phyloP scores from a whole-genome alignment of 495 filamentous ascomycete species.

The Neurospora intermedia region DNA sequence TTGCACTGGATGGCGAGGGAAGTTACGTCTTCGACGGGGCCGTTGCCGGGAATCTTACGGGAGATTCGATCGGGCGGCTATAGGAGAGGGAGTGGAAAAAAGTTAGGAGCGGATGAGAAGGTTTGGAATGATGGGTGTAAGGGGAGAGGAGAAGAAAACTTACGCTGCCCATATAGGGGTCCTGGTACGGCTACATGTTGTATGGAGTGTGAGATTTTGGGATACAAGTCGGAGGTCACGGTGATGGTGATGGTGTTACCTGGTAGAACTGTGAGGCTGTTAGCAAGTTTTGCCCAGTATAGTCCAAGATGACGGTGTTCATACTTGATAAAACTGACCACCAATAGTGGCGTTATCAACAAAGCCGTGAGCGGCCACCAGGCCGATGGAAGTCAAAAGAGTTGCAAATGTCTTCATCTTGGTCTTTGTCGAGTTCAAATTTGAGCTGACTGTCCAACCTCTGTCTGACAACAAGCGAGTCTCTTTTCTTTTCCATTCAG shows the following conservation, averaged over 20 bases:
- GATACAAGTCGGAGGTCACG: neutral
- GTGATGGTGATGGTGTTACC: neutral
- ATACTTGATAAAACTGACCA: conserved; percentile 25
- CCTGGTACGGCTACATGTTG: conserved; percentile 29
- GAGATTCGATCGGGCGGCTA: conserved; percentile 29
- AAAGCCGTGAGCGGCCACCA: conserved; percentile 53
- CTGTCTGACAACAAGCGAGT: neutral
- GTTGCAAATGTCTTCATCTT: conserved; percentile 27
- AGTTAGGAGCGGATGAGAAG: neutral
- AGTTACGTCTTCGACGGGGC: conserved; percentile 38
- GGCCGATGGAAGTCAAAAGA: conserved; percentile 35
- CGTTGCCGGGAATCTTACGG: conserved; percentile 38
- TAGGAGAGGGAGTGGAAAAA: neutral
- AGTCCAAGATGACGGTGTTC: neutral
- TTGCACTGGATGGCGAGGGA: conserved; percentile 38
- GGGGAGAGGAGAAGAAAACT: neutral
- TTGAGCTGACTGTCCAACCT: neutral
- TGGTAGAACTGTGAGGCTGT: conserved; percentile 12
- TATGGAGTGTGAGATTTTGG: neutral
- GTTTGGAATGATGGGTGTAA: too few species aligned
- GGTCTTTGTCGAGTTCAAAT: neutral
- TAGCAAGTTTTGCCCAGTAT: neutral
- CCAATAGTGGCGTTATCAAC: conserved; percentile 41
- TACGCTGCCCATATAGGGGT: conserved; percentile 35
- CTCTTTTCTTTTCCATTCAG: neutral